Percentiles rank a stretch among this genome's conserved stretches.
Conservation (phyloP, 23 red algal species). For the Agarophyton chilense region DNA sequence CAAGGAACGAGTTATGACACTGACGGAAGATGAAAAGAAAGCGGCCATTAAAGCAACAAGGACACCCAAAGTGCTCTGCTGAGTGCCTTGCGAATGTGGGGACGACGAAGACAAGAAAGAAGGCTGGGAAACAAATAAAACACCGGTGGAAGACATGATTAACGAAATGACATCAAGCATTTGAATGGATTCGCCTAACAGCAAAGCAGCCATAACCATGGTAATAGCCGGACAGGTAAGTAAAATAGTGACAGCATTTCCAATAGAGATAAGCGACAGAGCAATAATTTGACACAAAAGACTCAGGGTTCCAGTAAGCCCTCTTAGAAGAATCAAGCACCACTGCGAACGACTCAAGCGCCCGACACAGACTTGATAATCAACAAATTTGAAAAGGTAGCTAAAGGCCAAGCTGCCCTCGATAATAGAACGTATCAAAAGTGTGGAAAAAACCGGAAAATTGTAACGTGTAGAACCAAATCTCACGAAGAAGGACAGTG, state of each 20-base stretch:
- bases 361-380: background rate
- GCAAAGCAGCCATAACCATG: conserved; percentile 8
- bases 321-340: background rate
- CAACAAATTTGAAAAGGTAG: conserved; percentile 8
- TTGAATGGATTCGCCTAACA: conserved; percentile 1
- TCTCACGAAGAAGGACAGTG: background rate
- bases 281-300: background rate
- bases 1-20: conserved; percentile 3
- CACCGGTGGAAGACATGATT: background rate
- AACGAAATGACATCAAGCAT: background rate
- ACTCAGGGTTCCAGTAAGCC: background rate
- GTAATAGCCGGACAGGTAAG: conserved; percentile 22
- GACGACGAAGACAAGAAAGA: background rate
- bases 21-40: conserved; percentile 2
- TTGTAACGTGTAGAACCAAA: background rate
- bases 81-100: background rate
- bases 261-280: conserved; percentile 6
- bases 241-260: conserved; percentile 19
- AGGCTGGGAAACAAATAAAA: conserved; percentile 14
- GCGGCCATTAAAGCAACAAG: background rate
- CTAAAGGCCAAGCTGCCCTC: background rate
- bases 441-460: background rate
- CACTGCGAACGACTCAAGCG: background rate
- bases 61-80: background rate
- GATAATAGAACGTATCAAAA: background rate